Base-by-base conservation (phyloP, 768 basidiomycete species). In the Naganishia onofrii region DNA sequence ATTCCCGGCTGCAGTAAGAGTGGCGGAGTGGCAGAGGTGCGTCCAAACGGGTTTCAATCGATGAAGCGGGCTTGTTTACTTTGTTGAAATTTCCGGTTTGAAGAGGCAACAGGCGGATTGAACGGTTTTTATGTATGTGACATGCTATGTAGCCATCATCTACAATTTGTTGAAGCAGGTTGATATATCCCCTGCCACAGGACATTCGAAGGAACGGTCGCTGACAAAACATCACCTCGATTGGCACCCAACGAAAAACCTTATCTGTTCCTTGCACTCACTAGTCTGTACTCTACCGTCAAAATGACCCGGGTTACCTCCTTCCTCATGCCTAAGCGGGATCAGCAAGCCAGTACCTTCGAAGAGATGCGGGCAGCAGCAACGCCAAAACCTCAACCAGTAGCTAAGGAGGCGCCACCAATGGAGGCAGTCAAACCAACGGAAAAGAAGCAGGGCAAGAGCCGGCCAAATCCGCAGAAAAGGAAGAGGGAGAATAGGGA, bases 391-490 rank as follows among this genome's bases (percentile, higher is more conserved):
- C 23, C 21, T 48, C 8, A 46, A 46, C 46, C 32, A 66, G 54
- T 38, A 66, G 52, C 26, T 70, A 76, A 48, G 73, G 71, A 57
- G 73, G 76, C 42, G 72, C 68, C 57, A 75, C 76, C 3, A 65
- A 26, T 19, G 31, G 9, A 48, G 2, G 17, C 31, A 0, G 66
- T 38, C 52, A 38, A 26, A n/a, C 29, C 63, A 5, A 46, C 57
- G 38, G 58, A 67, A 13, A 64, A 26, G 1, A 72, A 73, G 28
- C 73, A 36, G 4, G 72, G 74, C 26, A 67, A 70, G 3, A 71
- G 63, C 21, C 84, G 81, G 10, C 80, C 83, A 7, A 86, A 85
- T 78, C 87, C 88, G 81, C 88, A 88, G 76, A 83, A 77, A 42
- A 63, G 60, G 86, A 84, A 84, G 73, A 84, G 83, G 72, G 83